phyloP scores from a whole-genome alignment of 1,284 basidiomycete genomes.

The Neotropicomus parvogracilis region DNA sequence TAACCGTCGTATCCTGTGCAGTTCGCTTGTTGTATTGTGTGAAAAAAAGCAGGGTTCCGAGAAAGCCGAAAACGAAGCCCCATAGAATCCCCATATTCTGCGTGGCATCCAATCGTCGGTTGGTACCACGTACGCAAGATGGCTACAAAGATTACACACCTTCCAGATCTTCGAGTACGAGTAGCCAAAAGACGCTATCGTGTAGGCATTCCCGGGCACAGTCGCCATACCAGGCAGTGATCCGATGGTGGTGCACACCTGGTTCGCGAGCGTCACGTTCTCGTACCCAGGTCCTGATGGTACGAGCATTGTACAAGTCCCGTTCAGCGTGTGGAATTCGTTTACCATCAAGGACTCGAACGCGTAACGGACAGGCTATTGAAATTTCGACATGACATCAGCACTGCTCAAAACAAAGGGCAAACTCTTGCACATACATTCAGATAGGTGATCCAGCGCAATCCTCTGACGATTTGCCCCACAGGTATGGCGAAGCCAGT shows the following conservation, averaged over 20 bases:
- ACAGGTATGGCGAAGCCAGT: slow-evolving; percentile 32
- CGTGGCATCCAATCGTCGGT: not conserved
- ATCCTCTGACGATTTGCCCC: slow-evolving; percentile 43
- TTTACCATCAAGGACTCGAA: slow-evolving; percentile 52
- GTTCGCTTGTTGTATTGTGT: slow-evolving; percentile 40
- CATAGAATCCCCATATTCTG: slow-evolving; percentile 53
- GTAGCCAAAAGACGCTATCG: slow-evolving; percentile 59
- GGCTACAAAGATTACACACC: slow-evolving; percentile 37
- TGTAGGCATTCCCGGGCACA: slow-evolving; percentile 21
- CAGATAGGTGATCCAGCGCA: slow-evolving; percentile 61
- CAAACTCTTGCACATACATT: slow-evolving; percentile 42
- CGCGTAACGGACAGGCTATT: slow-evolving; percentile 44
- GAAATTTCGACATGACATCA: not conserved
- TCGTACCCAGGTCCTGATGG: slow-evolving; percentile 54
- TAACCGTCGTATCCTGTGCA: slow-evolving; percentile 30
- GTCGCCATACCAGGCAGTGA: slow-evolving; percentile 22
- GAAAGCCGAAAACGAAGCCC: slow-evolving; percentile 43
- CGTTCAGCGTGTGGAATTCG: slow-evolving; percentile 48
- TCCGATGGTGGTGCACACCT: slow-evolving; percentile 54
- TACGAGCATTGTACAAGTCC: slow-evolving; percentile 52
- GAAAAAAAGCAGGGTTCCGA: slow-evolving; percentile 45
- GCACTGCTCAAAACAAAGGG: not conserved
- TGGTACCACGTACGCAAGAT: not conserved
- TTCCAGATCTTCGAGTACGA: slow-evolving; percentile 60
- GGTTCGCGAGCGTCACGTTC: slow-evolving; percentile 46